phyloP scores from a whole-genome alignment of 345 rosid species.

The Mallotus nudiflorus region DNA sequence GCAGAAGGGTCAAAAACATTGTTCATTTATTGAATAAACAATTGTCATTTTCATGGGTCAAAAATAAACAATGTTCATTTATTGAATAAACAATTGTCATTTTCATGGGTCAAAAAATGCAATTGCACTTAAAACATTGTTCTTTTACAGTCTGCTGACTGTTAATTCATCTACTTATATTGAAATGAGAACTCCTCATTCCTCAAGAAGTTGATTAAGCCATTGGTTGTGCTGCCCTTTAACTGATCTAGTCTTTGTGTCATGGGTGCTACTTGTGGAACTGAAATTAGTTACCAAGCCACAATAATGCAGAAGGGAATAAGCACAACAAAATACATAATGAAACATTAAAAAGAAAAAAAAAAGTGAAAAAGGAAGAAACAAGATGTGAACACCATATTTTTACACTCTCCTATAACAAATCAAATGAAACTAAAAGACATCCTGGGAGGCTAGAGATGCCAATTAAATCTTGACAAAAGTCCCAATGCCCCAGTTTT shows the following conservation, averaged over 20 bases:
- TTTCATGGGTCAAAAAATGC: no score
- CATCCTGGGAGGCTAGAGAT: not conserved
- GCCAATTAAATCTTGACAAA: not conserved
- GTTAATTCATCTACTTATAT: not conserved
- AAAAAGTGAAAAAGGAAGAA: not conserved
- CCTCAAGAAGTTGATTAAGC: not conserved
- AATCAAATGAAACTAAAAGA: constrained; percentile 8
- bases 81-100: not conserved
- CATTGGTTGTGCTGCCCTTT: not conserved
- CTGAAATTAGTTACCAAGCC: not conserved
- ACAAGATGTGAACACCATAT: not conserved
- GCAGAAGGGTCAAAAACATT: not conserved
- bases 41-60: not conserved
- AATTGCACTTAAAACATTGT: not conserved
- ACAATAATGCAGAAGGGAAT: not conserved
- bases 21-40: not conserved
- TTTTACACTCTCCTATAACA: not conserved
- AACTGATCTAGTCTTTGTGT: not conserved
- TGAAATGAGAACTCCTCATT: not conserved
- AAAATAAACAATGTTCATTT: not conserved
- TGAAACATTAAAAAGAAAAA: not conserved
- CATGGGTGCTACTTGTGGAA: not conserved
- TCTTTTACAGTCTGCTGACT: not conserved
- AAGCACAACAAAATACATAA: not conserved
- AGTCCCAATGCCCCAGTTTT: not conserved